Conservation (phyloP, 75 land plant species). For the Pinus tabuliformis region DNA sequence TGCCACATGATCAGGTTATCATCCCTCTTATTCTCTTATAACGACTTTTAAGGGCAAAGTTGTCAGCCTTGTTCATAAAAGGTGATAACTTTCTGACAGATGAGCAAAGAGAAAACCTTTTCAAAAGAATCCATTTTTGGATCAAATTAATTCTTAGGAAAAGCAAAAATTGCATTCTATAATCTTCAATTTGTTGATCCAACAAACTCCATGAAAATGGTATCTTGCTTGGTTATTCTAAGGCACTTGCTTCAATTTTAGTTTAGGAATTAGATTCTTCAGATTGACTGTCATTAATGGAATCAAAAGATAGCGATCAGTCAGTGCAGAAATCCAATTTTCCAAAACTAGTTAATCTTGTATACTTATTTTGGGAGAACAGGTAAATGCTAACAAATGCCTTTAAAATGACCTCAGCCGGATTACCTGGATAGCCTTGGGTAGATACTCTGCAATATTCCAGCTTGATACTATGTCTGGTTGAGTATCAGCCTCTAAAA, state of each 20-base stretch:
- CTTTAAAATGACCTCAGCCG: neutral
- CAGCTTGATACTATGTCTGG: conserved; percentile 90
- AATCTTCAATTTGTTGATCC: neutral
- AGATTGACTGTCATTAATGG: neutral
- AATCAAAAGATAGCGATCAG: neutral
- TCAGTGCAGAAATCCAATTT: too few species aligned
- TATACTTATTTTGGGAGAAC: neutral
- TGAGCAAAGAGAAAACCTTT: neutral
- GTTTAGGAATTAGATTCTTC: neutral
- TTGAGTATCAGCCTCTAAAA: conserved; percentile 30
- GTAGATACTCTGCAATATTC: conserved; percentile 92
- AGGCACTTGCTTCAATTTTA: neutral
- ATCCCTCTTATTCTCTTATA: neutral
- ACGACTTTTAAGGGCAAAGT: too few species aligned
- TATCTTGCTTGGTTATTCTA: neutral
- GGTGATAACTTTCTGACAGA: too few species aligned
- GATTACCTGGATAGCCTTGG: conserved; percentile 80
- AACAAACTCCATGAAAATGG: neutral
- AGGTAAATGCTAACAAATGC: neutral
- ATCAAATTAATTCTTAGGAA: neutral
- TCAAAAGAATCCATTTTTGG: neutral
- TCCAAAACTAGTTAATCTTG: too few species aligned
- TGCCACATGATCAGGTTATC: neutral
- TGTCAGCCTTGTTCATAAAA: too few species aligned
- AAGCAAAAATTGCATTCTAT: neutral